Evolutionary conservation across 2,329 filamentous ascomycete species (phyloP).

Genomic region (Fusarium sp.): DNA sequence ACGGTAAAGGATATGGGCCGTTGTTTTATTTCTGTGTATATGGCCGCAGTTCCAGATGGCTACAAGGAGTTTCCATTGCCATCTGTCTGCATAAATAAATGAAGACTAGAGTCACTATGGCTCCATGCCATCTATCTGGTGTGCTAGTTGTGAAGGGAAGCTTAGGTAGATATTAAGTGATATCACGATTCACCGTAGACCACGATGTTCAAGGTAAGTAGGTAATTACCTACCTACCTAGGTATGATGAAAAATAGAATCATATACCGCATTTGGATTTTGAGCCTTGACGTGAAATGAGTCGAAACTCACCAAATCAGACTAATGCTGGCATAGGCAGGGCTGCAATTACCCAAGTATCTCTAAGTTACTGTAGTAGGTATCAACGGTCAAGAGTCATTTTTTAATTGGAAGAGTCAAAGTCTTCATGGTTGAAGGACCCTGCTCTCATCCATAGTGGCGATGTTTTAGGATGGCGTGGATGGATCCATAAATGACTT

Average conservation of each 20-base stretch:
- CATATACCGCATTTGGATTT: conserved; percentile 34
- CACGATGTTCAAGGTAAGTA: not conserved
- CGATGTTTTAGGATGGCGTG: conserved; percentile 1
- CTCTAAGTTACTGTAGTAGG: not conserved
- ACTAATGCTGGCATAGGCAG: not conserved
- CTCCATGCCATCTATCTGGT: not conserved
- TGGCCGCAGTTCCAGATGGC: conserved; percentile 19
- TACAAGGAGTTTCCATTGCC: conserved; percentile 5
- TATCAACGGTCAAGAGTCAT: conserved; percentile 17
- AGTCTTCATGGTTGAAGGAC: not conserved
- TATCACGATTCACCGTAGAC: not conserved
- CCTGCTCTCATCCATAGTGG: conserved; percentile 9
- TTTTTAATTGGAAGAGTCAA: conserved; percentile 14
- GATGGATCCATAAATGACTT: not conserved
- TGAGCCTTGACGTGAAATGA: conserved; percentile 30
- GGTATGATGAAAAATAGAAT: not conserved
- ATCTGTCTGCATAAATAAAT: conserved; percentile 23
- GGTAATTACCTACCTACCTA: not conserved
- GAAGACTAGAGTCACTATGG: conserved; percentile 11
- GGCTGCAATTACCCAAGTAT: not conserved
- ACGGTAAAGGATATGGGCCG: conserved; percentile 29
- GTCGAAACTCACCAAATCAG: conserved; percentile 32
- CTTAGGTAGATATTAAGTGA: not conserved
- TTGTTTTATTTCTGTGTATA: conserved; percentile 37
- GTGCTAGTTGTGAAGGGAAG: not conserved